These are phyloP conservation scores for Dalbergia cochinchinensis DNA, from an alignment of 306 rosid genomes.

Conservation along the genomic window DNA sequence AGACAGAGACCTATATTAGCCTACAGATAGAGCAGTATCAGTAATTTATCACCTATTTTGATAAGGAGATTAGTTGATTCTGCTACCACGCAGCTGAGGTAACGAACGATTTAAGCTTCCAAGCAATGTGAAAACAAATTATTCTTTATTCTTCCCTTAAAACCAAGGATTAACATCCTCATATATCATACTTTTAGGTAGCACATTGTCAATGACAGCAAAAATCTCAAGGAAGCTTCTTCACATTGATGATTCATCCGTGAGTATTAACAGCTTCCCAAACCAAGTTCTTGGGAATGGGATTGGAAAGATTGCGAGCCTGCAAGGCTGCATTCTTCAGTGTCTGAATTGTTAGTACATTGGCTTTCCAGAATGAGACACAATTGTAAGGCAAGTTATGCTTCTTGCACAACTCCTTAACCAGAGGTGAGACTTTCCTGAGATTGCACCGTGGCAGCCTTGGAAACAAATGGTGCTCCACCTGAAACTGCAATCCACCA, in stretches of 20 bases:
- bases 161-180: slow-evolving; percentile 47
- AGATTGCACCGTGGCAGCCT: slow-evolving; percentile 57
- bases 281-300: slow-evolving; percentile 58
- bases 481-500: slow-evolving; percentile 74
- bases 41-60: slow-evolving; percentile 18
- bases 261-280: slow-evolving; percentile 75
- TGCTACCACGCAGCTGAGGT: slow-evolving; percentile 21
- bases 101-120: slow-evolving; percentile 42
- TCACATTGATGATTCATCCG: slow-evolving; percentile 46
- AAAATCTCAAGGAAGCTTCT: slow-evolving; percentile 17
- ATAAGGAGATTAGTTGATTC: slow-evolving; percentile 25
- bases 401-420: slow-evolving; percentile 61
- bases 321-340: slow-evolving; percentile 62
- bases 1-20: not conserved
- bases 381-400: slow-evolving; percentile 60
- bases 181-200: slow-evolving; percentile 19
- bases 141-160: slow-evolving; percentile 39
- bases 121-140: slow-evolving; percentile 41
- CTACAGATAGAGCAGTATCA: slow-evolving; percentile 29
- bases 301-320: slow-evolving; percentile 61
- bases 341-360: slow-evolving; percentile 51
- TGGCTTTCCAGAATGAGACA: slow-evolving; percentile 63
- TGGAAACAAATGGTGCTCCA: slow-evolving; percentile 71
- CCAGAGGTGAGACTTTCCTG: slow-evolving; percentile 62
- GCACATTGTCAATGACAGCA: slow-evolving; percentile 28